These are phyloP conservation scores for Eucalyptus rudis DNA, from an alignment of 345 rosid genomes.

Conservation along the genomic window DNA sequence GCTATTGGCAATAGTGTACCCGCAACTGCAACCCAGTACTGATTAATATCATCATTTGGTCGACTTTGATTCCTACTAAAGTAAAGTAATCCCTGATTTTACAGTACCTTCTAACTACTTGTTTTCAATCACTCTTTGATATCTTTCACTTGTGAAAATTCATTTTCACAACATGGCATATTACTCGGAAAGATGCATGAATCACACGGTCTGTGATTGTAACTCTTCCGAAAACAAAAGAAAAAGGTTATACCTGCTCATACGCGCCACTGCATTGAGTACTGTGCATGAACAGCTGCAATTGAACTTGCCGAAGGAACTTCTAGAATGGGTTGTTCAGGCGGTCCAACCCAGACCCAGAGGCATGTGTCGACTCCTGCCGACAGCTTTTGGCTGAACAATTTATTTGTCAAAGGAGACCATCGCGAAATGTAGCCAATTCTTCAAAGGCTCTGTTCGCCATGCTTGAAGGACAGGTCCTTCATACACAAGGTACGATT, in stretches of 20 bases:
- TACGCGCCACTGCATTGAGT: neutral
- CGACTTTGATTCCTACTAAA: neutral
- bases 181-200: neutral
- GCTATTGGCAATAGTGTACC: neutral
- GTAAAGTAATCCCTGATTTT: neutral
- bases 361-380: slow-evolving; percentile 5
- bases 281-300: neutral
- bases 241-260: neutral
- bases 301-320: neutral
- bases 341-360: slow-evolving; percentile 10
- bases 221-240: neutral
- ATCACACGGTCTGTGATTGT: neutral
- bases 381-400: neutral
- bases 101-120: neutral
- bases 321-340: neutral
- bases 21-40: neutral
- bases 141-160: neutral
- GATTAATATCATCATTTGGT: neutral
- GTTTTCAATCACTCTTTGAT: neutral
- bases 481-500: neutral
- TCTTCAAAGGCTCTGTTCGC: slow-evolving; percentile 9
- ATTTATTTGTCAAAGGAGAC: neutral
- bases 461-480: slow-evolving; percentile 10
- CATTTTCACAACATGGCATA: neutral
- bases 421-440: neutral